Evolutionary conservation across 2,329 filamentous ascomycete genomes (phyloP).

Genomic region (Beauveria varroae): DNA sequence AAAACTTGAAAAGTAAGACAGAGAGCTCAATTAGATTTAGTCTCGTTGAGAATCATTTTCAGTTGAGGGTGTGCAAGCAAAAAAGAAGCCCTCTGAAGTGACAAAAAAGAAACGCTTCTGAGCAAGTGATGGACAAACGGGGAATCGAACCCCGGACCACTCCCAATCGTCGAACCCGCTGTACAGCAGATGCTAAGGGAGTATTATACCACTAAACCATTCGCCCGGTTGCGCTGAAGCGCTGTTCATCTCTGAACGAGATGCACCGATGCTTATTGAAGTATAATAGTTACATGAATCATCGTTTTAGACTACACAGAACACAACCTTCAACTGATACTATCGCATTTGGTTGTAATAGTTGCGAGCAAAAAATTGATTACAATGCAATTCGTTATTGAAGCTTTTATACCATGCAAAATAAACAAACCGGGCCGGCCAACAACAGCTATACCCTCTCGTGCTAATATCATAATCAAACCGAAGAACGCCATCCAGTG

Average conservation of each 20-base stretch:
- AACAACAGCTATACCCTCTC: neutral
- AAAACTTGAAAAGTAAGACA: neutral
- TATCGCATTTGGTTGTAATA: neutral
- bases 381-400: neutral
- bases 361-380: neutral
- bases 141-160: conserved; percentile 15
- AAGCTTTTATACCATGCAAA: neutral
- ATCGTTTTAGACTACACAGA: too few relatives aligned
- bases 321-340: neutral
- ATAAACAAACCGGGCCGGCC: neutral
- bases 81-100: neutral
- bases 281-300: neutral
- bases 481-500: conserved; percentile 5
- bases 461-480: neutral
- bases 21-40: neutral
- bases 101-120: neutral
- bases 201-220: conserved; percentile 13
- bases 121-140: conserved; percentile 12
- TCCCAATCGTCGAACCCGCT: conserved; percentile 11
- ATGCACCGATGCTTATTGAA: neutral
- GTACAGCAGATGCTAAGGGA: conserved; percentile 7
- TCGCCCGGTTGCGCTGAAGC: conserved; percentile 1
- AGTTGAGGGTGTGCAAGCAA: neutral
- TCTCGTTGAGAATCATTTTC: too few relatives aligned
- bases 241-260: conserved; percentile 22